Evolutionary conservation across 371 early-diverging fungal genomes (phyloP), one percentile per base, ranked within the genome.

Genomic region (Umbelopsis sp.): DNA sequence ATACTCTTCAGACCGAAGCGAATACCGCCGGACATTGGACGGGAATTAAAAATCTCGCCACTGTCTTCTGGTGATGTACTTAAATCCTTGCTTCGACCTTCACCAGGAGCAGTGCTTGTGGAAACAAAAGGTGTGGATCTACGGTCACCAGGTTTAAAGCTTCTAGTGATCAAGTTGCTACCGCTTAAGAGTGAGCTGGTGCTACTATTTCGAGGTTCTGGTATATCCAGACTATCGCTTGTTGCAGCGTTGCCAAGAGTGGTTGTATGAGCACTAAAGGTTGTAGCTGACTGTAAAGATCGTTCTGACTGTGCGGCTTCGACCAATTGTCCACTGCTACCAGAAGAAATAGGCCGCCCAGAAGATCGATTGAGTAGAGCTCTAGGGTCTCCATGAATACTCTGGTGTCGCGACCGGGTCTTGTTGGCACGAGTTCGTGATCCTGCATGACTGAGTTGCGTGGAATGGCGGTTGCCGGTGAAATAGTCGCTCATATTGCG

Each of bases 331-430:
- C 72, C 71, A 46, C 66, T 71, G 67, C 71, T 79, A 14, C 72
- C 75, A n/a, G 69, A 50, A 16, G 75, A 75, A 4, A 74, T 48
- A 25, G 74, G 74, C 22, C 75, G 50, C 20, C 71, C 74, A 3
- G 70, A 7, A 4, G 41, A 38, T 6, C 65, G 70, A 44, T 68
- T 76, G 44, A 37, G 53, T 20, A 45, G 46, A 50, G 66, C 63
- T 63, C 57, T 70, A 16, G 65, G 74, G 50, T 74, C 74, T 37
- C 66, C 76, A 38, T 74, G 74, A 24, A 74, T 77, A 48, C 78
- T 78, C 35, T 72, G 73, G 65, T 72, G 77, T 7, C 71, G 78
- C 35, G 72, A 75, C 64, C 70, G 79, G 64, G 65, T 73, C 57
- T 69, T 79, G 69, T 52, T 75, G 38, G 70, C 68, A 24, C 73